Base-by-base conservation (phyloP, 192 early-diverging fungal species). In the Rhizophagus prolifer region DNA sequence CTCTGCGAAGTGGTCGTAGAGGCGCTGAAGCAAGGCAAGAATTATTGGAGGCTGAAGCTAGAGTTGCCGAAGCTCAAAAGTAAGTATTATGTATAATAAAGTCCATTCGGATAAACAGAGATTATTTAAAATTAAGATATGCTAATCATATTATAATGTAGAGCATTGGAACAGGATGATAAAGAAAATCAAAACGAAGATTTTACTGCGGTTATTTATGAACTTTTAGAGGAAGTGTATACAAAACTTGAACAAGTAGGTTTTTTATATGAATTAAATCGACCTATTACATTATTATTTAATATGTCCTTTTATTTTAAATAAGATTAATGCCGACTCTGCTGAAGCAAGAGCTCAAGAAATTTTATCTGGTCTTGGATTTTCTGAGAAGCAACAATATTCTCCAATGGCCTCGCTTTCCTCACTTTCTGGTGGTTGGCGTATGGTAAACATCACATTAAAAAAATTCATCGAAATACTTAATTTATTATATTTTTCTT, bases 381-480 rank as follows among this genome's bases (percentile, higher is more conserved):
- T 97, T 62, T 78, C 86, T 4, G 80, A 87, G 21, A 84, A 83
- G 46, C 85, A 89, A 83, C 89, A 89, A 59, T 81, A 88, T 44
- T 81, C 89, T 41, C 83, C 91, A 10, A 90, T 96, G 79, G 87
- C 88, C 50, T 79, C 81, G 9, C 86, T 84, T 4, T 79, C 83
- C 16, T 77, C 84, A 46, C 87, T 93, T 47, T 91, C 89, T 14
- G 95, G 96, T 76, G 96, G 95, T 46, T 98, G 95, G 96, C 86
- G 90, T 74, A 97, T 95, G 86, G 50, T 54, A 19, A 54, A n/a
- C 21, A 54, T 54, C 3, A 54, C 16, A 8, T 21, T 7, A 19
- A 44, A 44, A 54, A 54, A 4, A 54, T 21, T 5, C 1, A 44
- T 44, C 41, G 10, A 44, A 44, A 44, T 10, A 38, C 5, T 50